A percentile compares a stretch with the other conserved stretches of the same genome.
Evolutionary conservation across 176 grass and related monocot genomes (phyloP).

Genomic region (Stipa capillata): DNA sequence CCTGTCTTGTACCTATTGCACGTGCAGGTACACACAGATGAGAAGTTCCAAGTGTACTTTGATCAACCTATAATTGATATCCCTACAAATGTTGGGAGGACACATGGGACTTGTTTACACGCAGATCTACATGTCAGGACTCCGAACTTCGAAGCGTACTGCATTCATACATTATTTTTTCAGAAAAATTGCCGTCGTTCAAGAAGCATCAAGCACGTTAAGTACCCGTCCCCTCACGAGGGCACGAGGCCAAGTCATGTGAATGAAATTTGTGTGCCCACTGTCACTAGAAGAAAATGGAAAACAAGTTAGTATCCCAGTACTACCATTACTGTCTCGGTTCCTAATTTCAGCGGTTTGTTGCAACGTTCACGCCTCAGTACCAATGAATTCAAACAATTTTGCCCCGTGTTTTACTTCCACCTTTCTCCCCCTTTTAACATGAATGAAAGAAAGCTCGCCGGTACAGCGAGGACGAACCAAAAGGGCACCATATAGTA

Average conservation of each 20-base stretch:
- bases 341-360: no score
- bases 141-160: no score
- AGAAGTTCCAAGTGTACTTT: not conserved
- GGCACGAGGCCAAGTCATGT: no score
- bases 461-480: not conserved
- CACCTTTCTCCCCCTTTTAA: not conserved
- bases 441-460: not conserved
- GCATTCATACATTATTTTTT: no score
- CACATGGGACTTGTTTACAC: no score
- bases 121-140: no score
- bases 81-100: no score
- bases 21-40: not conserved
- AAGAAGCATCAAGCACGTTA: no score
- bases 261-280: no score
- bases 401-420: conserved; percentile 14
- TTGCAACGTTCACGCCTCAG: not conserved
- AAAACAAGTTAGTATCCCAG: not conserved
- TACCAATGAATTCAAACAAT: not conserved
- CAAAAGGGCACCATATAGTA: not conserved
- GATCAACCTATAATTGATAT: not conserved
- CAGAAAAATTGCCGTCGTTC: no score
- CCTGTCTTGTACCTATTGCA: not conserved
- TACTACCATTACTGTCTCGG: no score
- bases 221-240: no score
- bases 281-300: not conserved